Conservation (phyloP, 495 filamentous ascomycete species). For the Diplogelasinospora grovesii region DNA sequence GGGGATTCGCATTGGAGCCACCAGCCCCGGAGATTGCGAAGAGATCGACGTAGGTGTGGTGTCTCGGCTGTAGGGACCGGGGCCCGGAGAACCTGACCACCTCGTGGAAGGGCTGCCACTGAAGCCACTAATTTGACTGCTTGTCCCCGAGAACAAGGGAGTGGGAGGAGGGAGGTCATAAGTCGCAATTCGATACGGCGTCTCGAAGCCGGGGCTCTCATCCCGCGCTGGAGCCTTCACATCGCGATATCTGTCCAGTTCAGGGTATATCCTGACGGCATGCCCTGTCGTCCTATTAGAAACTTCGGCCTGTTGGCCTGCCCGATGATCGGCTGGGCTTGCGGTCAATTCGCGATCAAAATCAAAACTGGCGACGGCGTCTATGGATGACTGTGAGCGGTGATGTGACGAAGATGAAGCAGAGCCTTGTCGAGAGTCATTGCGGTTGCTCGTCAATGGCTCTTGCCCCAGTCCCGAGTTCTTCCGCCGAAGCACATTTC, state of each 20-base stretch:
- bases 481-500: constrained; percentile 41
- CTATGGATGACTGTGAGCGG: constrained; percentile 24
- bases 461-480: constrained; percentile 39
- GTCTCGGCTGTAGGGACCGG: constrained; percentile 72
- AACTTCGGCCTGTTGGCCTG: constrained; percentile 28
- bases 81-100: constrained; percentile 85
- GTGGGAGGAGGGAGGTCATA: constrained; percentile 60
- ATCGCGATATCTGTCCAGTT: constrained; percentile 48
- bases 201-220: constrained; percentile 26
- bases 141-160: constrained; percentile 51
- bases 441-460: constrained; percentile 17
- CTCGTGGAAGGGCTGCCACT: constrained; percentile 87
- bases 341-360: constrained; percentile 33
- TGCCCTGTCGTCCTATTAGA: constrained; percentile 26
- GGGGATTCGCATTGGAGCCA: constrained; percentile 52
- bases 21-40: constrained; percentile 83
- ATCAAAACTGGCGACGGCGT: constrained; percentile 17
- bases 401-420: constrained; percentile 34
- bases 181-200: constrained; percentile 44
- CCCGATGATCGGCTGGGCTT: constrained; percentile 32
- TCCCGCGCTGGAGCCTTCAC: constrained; percentile 17
- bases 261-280: constrained; percentile 39
- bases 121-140: constrained; percentile 49
- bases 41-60: constrained; percentile 95
- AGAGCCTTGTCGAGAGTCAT: constrained; percentile 27